Evolutionary conservation across 2,329 filamentous ascomycete species (phyloP), one percentile per base, ranked within the genome.

Genomic region (Fusarium sp.): DNA sequence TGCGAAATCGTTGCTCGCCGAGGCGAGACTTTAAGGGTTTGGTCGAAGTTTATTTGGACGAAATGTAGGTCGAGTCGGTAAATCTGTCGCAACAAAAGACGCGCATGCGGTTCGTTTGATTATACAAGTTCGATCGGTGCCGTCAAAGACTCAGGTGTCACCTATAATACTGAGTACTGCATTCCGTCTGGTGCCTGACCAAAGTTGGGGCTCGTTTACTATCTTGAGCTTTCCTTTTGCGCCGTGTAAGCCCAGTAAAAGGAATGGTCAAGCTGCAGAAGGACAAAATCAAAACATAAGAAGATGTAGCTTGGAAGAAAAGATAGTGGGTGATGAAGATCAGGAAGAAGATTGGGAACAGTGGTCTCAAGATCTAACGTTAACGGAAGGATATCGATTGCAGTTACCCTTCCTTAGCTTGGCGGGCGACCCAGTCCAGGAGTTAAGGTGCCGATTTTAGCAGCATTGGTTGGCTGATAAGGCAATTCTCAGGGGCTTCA

Each of bases 1-100:
- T 71, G 43, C 63, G 55, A 60, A 54, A 50, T 65, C 51, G 66
- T 63, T 51, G 69, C 71, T 76, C 74, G 73, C 72, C 66, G 56
- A 60, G 46, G 72, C 71, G 72, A 76, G 72, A 51, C 72, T 75
- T 69, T 59, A 50, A 43, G 27, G 21, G 23, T 28, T 59, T 27
- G 49, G 25, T 68, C 48, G 51, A 59, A 18, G 30, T 28, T 30
- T 8, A 45, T 20, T 32, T 20, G 20, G 27, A 45, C 16, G 8
- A 28, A 25, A 27, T 21, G 23, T 5, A 34, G 34, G 16, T 20
- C 25, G 21, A 51, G 34, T 16, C 37, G n/a, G 14, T n/a, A 12
- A 11, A 10, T 37, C 13, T 53, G 13, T n/a, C n/a, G 18, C 18
- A n/a, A 37, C 7, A 16, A 9, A 53, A 28, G 23, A 37, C 23